Conservation (phyloP, 1,284 basidiomycete genomes). For the Cystobasidium slooffiae region DNA sequence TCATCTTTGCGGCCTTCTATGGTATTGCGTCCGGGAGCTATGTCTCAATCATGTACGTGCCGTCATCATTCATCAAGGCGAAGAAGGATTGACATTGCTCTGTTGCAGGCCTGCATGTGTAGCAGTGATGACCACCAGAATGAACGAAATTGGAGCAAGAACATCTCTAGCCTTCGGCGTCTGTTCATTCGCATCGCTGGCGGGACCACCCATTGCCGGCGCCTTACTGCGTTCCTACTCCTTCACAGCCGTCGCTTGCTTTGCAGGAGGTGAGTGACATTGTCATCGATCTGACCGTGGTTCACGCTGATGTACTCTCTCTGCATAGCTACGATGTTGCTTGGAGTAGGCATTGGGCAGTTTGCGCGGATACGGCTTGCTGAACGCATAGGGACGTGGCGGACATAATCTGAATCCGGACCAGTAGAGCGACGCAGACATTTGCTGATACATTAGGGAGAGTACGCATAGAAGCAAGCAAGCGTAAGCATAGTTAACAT, state of each 20-base stretch:
- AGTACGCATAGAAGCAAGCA: no score
- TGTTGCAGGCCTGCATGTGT: slow-evolving; percentile 24
- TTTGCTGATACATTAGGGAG: neutral
- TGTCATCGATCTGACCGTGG: neutral
- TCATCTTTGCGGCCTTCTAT: slow-evolving; percentile 32
- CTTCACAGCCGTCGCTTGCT: slow-evolving; percentile 32
- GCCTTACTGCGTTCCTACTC: slow-evolving; percentile 14
- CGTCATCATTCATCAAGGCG: neutral
- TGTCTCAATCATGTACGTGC: slow-evolving; percentile 30
- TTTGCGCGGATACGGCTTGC: slow-evolving; percentile 6
- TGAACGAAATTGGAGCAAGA: slow-evolving; percentile 37
- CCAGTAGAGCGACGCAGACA: neutral
- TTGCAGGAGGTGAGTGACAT: slow-evolving; percentile 25
- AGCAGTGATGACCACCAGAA: slow-evolving; percentile 23
- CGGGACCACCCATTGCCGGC: slow-evolving; percentile 31
- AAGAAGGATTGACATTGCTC: neutral
- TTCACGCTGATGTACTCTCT: neutral
- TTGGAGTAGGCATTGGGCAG: slow-evolving; percentile 8
- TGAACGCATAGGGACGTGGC: slow-evolving; percentile 14
- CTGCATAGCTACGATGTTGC: neutral
- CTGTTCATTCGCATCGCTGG: slow-evolving; percentile 27
- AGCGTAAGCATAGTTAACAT: no score
- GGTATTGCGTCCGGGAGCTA: slow-evolving; percentile 30
- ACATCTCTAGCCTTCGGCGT: slow-evolving; percentile 34
- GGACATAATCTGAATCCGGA: neutral